Evolutionary conservation across 2,329 filamentous ascomycete species (phyloP).

Genomic region (Penicillium expansum): DNA sequence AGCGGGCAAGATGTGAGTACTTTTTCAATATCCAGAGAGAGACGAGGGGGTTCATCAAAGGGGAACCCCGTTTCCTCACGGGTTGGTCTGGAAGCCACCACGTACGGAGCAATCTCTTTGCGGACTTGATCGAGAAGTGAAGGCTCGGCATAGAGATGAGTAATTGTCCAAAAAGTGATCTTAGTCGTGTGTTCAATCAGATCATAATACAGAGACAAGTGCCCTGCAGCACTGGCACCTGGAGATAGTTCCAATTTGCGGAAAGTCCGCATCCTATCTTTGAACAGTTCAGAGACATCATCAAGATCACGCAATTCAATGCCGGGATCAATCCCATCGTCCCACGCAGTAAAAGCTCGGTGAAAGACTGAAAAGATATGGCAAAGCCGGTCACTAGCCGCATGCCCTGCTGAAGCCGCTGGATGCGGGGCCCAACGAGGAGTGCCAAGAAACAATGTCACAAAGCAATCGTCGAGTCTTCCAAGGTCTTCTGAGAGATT

Average conservation of each 20-base stretch:
- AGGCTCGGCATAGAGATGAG: constrained; percentile 46
- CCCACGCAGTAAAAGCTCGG: constrained; percentile 42
- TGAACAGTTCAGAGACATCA: constrained; percentile 48
- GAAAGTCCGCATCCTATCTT: constrained; percentile 43
- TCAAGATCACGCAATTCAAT: constrained; percentile 49
- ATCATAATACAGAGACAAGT: constrained; percentile 56
- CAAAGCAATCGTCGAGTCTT: constrained; percentile 54
- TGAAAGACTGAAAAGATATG: constrained; percentile 44
- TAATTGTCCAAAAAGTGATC: constrained; percentile 53
- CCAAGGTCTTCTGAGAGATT: constrained; percentile 56
- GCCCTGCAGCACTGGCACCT: constrained; percentile 39
- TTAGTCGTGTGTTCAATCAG: constrained; percentile 53
- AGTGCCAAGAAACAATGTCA: constrained; percentile 54
- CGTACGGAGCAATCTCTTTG: constrained; percentile 46
- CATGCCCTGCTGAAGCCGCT: constrained; percentile 48
- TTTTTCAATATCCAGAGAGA: constrained; percentile 43
- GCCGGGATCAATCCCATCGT: constrained; percentile 44
- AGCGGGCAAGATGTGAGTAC: constrained; percentile 47
- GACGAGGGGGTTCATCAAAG: constrained; percentile 43
- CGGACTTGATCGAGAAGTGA: constrained; percentile 44
- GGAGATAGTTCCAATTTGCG: constrained; percentile 38
- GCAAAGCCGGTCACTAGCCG: constrained; percentile 45
- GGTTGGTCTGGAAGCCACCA: constrained; percentile 38
- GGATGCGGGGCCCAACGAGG: constrained; percentile 57
- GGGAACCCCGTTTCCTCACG: constrained; percentile 41